Evolutionary conservation across 179 eudicot genomes (phyloP), one percentile per base, ranked within the genome.

Genomic region (Silene coronaria): DNA sequence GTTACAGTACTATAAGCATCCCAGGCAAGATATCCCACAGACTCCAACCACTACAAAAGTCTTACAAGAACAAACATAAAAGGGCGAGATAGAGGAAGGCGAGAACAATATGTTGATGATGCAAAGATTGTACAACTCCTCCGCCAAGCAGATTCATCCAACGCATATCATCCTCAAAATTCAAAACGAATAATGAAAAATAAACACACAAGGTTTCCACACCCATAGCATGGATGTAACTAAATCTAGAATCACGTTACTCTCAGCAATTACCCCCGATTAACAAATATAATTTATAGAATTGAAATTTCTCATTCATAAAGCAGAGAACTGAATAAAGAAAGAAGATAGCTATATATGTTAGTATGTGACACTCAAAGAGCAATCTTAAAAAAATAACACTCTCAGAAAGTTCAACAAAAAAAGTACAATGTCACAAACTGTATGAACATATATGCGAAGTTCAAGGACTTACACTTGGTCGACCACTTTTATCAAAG

Each of bases 401-500:
- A 67, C 17, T 19, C 21, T 19, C 17, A 38, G 22, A 30, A 12
- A 38, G 24, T 23, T 17, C 19, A 34, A 5, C 30, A n/a, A 34
- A 22, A 34, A 22, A 55, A n/a, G 36, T 16, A 14, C 45, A 23
- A 32, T 13, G 19, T 16, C 9, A 4, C 30, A 12, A 0, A 27
- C 4, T 1, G 5, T 24, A 42, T 24, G 65, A 73, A 5, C 7
- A 38, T 11, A 16, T 14, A 3, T 58, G 10, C 23, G 26, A 66
- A 57, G 32, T 53, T 22, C 38, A 63, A 6, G 26, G 69, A 86
- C 97, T 89, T 88, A 92, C 96, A 87, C 91, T 90, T 71, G 96
- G 89, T 61, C 84, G 91, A 6, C 97, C 98, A 81, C 82, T 80
- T 80, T 83, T 88, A 85, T 90, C 91, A 79, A 79, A 92, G 80